A percentile compares a stretch with the other conserved stretches of the same genome.
These are phyloP conservation scores for Sergeia podlipaevii DNA, from an alignment of 208 protist species.

Conservation along the genomic window DNA sequence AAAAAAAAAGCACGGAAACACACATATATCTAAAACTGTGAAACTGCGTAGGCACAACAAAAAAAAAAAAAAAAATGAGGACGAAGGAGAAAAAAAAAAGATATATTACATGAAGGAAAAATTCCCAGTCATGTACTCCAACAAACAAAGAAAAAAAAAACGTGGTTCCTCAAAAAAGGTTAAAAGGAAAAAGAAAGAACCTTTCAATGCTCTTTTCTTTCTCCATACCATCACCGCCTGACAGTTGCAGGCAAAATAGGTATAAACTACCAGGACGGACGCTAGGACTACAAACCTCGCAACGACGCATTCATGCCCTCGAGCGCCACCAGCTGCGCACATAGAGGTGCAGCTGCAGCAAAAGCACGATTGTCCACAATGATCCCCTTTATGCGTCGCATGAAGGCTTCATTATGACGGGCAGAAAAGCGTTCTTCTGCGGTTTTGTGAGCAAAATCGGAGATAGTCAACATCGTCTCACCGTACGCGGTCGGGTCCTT, in stretches of 20 bases:
- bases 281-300: not conserved
- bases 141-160: conserved; percentile 2
- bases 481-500: conserved; percentile 27
- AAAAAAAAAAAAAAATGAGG: conserved; percentile 12
- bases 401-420: conserved; percentile 56
- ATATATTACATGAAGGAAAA: not conserved
- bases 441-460: conserved; percentile 36
- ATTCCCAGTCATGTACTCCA: no score
- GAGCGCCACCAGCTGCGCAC: conserved; percentile 65
- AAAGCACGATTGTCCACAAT: conserved; percentile 47
- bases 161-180: conserved; percentile 1
- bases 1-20: not conserved
- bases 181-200: no score
- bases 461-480: conserved; percentile 48
- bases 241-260: not conserved
- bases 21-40: not conserved
- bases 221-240: not conserved
- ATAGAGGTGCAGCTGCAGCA: conserved; percentile 49
- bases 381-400: conserved; percentile 41
- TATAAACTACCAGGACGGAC: not conserved
- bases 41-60: not conserved
- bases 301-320: conserved; percentile 29
- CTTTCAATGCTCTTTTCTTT: no score
- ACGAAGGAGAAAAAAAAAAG: conserved; percentile 12
- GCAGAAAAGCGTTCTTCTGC: conserved; percentile 46